Base-by-base conservation (phyloP, 352 stramenopile species). In the Globisporangium sylvaticum region DNA sequence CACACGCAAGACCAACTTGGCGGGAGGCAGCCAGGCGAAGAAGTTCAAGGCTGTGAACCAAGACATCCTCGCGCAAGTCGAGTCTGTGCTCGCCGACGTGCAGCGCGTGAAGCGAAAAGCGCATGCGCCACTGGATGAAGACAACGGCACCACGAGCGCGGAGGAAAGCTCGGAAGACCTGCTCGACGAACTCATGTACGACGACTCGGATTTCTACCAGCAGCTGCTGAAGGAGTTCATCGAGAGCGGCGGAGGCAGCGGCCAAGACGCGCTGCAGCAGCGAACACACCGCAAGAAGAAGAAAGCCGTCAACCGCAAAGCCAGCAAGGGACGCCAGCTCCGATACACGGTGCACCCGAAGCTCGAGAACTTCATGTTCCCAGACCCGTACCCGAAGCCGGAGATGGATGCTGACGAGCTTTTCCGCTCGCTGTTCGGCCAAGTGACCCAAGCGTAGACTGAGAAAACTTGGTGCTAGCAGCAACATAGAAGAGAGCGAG, bases 1-100 rank as follows among this genome's bases (percentile, higher is more conserved):
- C 69, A 81, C 83, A 42, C 81, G 83, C 71, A 88, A 90, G 78
- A 94, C 84, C 39, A 84, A 87, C 61, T 62, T 94, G 25, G 69
- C 77, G 1, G 82, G 77, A 12, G 83, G 81, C 27, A 88, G 37
- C 37, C 84, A 93, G 62, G 75, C 72, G 15, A 96, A 92, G 67
- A 95, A 95, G 72, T 96, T 96, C 74, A 93, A 94, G 68, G 85
- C 84, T 50, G 87, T 96, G 64, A 94, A 96, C 73, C 88, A 96
- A 62, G 85, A 93, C 58, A 86, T 96, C 24, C 72, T 96, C 15
- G 75, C 86, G 22, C 88, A 96, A 62, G 88, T 96, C 7, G 88
- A 96, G 65, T 84, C 86, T 0, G 85, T 96, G 57, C 80, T 96
- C 8, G 87, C 89, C 25, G 88, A 96, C 62, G 70, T 79, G 10